Evolutionary conservation across 2,329 filamentous ascomycete species (phyloP), one percentile per base, ranked within the genome.

Genomic region (Amylocarpus encephaloides): DNA sequence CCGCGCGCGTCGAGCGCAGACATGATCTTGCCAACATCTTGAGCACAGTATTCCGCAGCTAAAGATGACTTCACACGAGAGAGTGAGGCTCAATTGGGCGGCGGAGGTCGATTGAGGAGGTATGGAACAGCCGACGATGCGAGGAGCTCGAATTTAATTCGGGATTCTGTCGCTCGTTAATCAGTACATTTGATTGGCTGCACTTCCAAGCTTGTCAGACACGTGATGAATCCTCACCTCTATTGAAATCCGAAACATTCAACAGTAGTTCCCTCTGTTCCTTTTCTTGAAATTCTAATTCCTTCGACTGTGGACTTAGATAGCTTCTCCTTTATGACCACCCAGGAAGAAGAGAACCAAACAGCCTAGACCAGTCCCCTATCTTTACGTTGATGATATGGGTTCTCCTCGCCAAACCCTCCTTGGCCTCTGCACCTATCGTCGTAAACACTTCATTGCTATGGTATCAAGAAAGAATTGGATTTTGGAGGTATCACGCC

Each of bases 1-100:
- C 79, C 68, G 85, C 80, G 82, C 90, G 90, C 82, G 86, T 80
- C 72, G 87, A 83, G 79, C 89, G 89, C 80, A 94, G 76, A 76
- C 83, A 83, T 75, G 90, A 89, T 80, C 90, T 87, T 77, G 88
- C 86, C 81, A 96, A 84, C 92, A 97, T 96, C 71, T 73, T 86
- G 79, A 60, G 56, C 55, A 59, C 54, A 52, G 49, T 60, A 60
- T 58, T 57, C 58, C 59, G 64, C 58, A 63, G 55, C 58, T 63
- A 59, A 53, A 60, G 59, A 58, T 62, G 55, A 57, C 53, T 61
- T 61, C 58, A 51, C 57, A 54, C 52, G 50, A 52, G 50, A 58
- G 47, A 53, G 46, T 43, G 54, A 51, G 56, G 47, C 59, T 62
- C 62, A 63, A 61, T 62, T 63, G 64, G 53, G 52, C 57, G 54